phyloP scores from a whole-genome alignment of 106 monocot genomes.

The Agapanthus africanus region DNA sequence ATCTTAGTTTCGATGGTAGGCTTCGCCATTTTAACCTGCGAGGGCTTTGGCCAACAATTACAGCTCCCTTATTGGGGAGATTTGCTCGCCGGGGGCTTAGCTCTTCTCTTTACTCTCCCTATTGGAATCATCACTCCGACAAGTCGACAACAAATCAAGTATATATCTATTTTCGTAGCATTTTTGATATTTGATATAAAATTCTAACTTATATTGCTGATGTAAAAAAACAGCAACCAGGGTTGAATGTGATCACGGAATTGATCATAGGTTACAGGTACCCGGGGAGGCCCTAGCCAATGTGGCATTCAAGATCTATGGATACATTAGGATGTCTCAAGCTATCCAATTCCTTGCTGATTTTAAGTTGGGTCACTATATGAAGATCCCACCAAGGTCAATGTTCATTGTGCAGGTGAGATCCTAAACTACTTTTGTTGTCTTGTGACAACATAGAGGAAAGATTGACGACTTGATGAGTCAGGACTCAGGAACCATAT shows the following conservation, averaged over 20 bases:
- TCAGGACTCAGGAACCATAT: too few species aligned
- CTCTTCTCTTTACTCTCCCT: slow-evolving; percentile 28
- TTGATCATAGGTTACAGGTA: slow-evolving; percentile 37
- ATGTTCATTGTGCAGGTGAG: too few species aligned
- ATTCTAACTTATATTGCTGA: too few species aligned
- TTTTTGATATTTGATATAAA: too few species aligned
- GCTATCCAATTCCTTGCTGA: slow-evolving; percentile 27
- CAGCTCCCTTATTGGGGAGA: slow-evolving; percentile 54
- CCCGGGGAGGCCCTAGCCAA: slow-evolving; percentile 48
- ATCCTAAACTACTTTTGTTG: too few species aligned
- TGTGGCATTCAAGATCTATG: slow-evolving; percentile 42
- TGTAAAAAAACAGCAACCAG: slow-evolving; percentile 42
- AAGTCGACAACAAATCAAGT: slow-evolving; percentile 33
- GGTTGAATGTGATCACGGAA: slow-evolving; percentile 47
- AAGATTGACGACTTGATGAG: too few species aligned
- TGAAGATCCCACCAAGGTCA: too few species aligned
- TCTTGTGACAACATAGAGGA: too few species aligned
- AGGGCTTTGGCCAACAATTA: slow-evolving; percentile 31
- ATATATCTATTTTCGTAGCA: too few species aligned
- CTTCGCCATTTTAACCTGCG: slow-evolving; percentile 26
- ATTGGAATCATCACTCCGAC: slow-evolving; percentile 29
- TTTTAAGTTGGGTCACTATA: too few species aligned
- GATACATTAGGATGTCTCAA: slow-evolving; percentile 34
- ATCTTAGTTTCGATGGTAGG: slow-evolving; percentile 28
- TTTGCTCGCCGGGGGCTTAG: slow-evolving; percentile 24